Conservation (phyloP, 352 stramenopile genomes). For the Nothophytophthora sp. region DNA sequence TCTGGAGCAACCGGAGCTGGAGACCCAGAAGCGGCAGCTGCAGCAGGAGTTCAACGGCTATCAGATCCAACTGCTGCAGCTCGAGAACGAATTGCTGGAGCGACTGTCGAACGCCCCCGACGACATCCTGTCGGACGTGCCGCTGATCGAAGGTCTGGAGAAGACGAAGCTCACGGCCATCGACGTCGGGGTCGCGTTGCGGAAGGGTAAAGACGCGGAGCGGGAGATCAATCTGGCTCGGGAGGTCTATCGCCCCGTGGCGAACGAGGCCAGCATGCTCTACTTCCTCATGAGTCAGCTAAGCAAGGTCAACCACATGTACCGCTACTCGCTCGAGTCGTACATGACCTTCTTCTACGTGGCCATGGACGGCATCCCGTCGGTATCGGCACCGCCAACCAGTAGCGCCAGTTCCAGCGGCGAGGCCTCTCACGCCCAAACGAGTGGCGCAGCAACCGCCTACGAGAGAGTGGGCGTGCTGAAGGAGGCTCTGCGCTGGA, state of each 20-base stretch:
- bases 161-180: constrained; percentile 89
- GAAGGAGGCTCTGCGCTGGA: constrained; percentile 82
- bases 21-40: constrained; percentile 88
- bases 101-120: constrained; percentile 90
- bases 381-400: neutral
- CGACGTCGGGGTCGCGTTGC: constrained; percentile 84
- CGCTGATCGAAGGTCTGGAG: constrained; percentile 92
- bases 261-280: constrained; percentile 88
- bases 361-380: constrained; percentile 68
- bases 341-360: constrained; percentile 91
- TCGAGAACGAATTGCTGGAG: constrained; percentile 91
- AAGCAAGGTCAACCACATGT: constrained; percentile 92
- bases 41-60: constrained; percentile 92
- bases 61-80: constrained; percentile 90
- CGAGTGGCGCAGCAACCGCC: constrained; percentile 17
- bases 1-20: constrained; percentile 87
- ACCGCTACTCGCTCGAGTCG: constrained; percentile 92
- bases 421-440: neutral
- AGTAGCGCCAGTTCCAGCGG: constrained; percentile 5
- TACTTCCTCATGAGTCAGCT: constrained; percentile 93
- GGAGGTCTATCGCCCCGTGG: constrained; percentile 90
- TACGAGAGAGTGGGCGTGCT: constrained; percentile 65
- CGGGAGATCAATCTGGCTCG: constrained; percentile 91
- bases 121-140: constrained; percentile 91
- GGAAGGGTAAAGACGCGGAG: constrained; percentile 88